phyloP scores from a whole-genome alignment of 129 eudicot species.

The Dittrichia graveolens region DNA sequence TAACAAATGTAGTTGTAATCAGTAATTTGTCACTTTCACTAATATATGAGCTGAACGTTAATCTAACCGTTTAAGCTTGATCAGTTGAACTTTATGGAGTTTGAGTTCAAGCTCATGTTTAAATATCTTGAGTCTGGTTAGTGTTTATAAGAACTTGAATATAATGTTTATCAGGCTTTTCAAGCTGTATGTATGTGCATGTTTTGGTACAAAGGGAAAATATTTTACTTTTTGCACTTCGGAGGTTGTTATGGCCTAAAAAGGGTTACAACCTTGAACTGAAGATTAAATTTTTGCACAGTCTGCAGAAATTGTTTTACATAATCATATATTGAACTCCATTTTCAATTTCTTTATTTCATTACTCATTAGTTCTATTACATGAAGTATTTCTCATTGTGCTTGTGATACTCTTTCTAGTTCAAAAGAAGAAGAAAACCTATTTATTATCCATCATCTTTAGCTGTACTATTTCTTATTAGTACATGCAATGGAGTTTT shows the following conservation, averaged over 20 bases:
- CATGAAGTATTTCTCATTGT: not conserved
- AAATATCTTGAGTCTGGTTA: not conserved
- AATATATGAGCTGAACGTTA: not conserved
- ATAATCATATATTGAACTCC: not conserved
- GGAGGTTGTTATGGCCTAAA: too few relatives aligned
- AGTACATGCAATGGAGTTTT: not conserved
- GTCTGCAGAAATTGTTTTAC: too few relatives aligned
- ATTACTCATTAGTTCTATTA: not conserved
- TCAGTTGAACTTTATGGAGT: not conserved
- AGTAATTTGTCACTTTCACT: not conserved
- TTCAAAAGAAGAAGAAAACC: not conserved
- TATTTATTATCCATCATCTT: too few relatives aligned
- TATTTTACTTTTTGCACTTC: too few relatives aligned
- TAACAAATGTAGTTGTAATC: not conserved
- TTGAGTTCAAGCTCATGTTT: not conserved
- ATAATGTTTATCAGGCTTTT: not conserved
- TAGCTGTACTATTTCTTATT: not conserved
- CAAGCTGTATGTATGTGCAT: not conserved
- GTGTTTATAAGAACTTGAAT: not conserved
- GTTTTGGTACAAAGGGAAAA: too few relatives aligned
- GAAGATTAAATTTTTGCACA: too few relatives aligned
- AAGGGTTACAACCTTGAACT: too few relatives aligned
- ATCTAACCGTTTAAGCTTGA: not conserved
- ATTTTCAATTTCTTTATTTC: not conserved
- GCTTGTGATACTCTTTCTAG: not conserved